Percentiles rank a stretch among this genome's conserved stretches.
These are phyloP conservation scores for Aspergillus pseudotamarii DNA, from an alignment of 2,329 filamentous ascomycete genomes.

Conservation along the genomic window DNA sequence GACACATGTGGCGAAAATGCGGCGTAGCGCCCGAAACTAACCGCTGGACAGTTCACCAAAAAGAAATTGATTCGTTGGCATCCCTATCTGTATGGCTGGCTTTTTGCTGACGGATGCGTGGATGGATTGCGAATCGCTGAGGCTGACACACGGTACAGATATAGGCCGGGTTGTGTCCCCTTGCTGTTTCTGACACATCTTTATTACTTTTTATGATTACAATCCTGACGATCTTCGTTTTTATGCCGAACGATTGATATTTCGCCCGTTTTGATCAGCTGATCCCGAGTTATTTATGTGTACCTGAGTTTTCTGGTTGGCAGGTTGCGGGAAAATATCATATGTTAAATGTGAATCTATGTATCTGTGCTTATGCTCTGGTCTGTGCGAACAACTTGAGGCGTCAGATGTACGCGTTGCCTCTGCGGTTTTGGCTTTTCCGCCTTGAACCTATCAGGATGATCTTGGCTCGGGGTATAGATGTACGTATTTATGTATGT, in stretches of 20 bases:
- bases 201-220: too few relatives aligned
- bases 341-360: background rate
- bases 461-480: background rate
- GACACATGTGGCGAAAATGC: background rate
- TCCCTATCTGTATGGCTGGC: background rate
- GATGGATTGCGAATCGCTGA: background rate
- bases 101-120: background rate
- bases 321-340: background rate
- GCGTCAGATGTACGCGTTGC: background rate
- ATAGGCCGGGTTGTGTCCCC: background rate
- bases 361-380: background rate
- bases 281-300: background rate
- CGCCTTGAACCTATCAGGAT: too few relatives aligned
- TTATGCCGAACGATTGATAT: too few relatives aligned
- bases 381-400: background rate
- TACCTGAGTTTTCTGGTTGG: background rate
- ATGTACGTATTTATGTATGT: background rate
- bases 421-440: background rate
- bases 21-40: conserved; percentile 1
- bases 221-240: too few relatives aligned
- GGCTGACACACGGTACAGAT: conserved; percentile 1
- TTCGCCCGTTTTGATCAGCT: background rate
- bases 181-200: background rate
- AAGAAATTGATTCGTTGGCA: background rate
- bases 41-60: conserved; percentile 7